Evolutionary conservation across 768 basidiomycete genomes (phyloP).

Genomic region (Kwoniella newhampshirensis): DNA sequence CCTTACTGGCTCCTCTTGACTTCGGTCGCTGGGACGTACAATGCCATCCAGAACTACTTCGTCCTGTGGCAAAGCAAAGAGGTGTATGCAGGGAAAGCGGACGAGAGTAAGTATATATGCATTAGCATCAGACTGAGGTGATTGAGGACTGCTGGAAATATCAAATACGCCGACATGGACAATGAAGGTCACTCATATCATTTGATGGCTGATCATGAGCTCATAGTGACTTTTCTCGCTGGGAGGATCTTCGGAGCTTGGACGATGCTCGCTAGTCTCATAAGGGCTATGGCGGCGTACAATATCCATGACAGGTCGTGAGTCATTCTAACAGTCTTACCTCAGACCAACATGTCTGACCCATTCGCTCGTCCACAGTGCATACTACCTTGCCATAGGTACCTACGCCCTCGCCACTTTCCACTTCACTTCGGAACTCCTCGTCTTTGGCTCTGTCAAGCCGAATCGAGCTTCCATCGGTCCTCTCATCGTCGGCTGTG

Average conservation of each 20-base stretch:
- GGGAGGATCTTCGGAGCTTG: conserved; percentile 87
- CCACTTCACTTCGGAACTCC: conserved; percentile 82
- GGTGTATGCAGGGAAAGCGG: conserved; percentile 64
- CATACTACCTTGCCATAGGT: conserved; percentile 84
- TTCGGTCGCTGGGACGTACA: conserved; percentile 75
- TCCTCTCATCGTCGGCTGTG: conserved; percentile 83
- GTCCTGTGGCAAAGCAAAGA: conserved; percentile 74
- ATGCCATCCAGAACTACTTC: conserved; percentile 74
- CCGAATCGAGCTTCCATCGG: conserved; percentile 64
- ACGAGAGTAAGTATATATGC: conserved; percentile 49
- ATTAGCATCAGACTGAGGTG: no score
- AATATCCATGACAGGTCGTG: conserved; percentile 79
- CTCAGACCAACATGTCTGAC: not conserved
- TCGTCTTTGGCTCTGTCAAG: conserved; percentile 76
- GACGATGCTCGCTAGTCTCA: conserved; percentile 80
- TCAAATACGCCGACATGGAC: not conserved
- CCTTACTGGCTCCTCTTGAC: conserved; percentile 87
- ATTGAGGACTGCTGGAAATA: no score
- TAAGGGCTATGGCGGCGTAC: conserved; percentile 86
- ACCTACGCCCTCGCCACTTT: conserved; percentile 86
- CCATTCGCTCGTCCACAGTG: conserved; percentile 56
- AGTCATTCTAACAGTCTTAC: conserved; percentile 49
- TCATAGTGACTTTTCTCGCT: conserved; percentile 78
- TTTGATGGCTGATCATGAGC: not conserved
- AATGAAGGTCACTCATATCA: no score